Percentiles rank a stretch among this genome's conserved stretches.
phyloP scores from a whole-genome alignment of 148 eudicot genomes.

The Spergularia marina region DNA sequence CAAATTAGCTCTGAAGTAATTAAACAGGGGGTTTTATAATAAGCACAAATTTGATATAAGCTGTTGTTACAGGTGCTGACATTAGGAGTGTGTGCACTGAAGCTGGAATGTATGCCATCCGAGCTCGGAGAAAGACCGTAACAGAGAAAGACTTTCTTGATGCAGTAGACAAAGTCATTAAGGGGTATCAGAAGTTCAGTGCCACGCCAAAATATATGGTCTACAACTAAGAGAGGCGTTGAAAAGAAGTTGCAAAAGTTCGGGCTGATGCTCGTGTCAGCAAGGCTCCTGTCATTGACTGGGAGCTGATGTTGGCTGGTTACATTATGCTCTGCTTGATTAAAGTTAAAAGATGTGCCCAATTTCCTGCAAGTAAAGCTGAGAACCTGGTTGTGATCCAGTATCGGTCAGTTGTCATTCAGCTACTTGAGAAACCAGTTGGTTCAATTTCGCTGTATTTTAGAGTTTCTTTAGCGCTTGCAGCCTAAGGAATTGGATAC shows the following conservation, averaged over 20 bases:
- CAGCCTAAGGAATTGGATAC: neutral
- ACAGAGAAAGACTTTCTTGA: conserved; percentile 94
- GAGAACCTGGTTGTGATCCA: no score
- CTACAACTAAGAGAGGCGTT: conserved; percentile 49
- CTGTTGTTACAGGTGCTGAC: conserved; percentile 61
- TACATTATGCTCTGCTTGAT: neutral
- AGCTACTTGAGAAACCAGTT: no score
- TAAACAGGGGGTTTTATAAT: neutral
- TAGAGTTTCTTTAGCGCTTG: neutral
- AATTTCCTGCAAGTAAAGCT: no score
- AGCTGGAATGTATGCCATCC: conserved; percentile 89
- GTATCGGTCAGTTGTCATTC: no score
- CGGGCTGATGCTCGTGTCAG: neutral
- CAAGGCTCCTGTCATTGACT: neutral
- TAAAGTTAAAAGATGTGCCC: neutral
- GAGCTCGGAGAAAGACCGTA: conserved; percentile 87
- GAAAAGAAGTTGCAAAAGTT: neutral
- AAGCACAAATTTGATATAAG: neutral
- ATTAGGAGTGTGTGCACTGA: conserved; percentile 93
- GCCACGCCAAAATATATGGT: conserved; percentile 97
- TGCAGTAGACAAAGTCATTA: conserved; percentile 96
- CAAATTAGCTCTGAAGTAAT: neutral
- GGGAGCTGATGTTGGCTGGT: neutral
- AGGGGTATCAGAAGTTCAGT: conserved; percentile 96
- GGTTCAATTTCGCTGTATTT: neutral